These are phyloP conservation scores for Scenedesmus sp. DNA, from an alignment of 163 green algal genomes.

Conservation along the genomic window DNA sequence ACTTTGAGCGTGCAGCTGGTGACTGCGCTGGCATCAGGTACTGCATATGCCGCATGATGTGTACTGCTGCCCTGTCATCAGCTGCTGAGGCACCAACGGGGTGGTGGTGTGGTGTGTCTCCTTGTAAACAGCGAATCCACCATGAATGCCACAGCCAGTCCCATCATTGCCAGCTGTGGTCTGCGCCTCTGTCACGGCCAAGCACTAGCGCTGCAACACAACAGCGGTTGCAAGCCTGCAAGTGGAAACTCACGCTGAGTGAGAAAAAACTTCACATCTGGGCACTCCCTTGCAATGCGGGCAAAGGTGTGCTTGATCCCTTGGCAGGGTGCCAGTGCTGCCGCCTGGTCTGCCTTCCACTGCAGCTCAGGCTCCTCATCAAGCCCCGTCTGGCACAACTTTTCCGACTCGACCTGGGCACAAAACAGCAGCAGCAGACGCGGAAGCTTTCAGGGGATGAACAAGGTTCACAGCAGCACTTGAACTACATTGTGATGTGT, in stretches of 20 bases:
- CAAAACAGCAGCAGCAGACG: constrained; percentile 13
- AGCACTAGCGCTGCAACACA: neutral
- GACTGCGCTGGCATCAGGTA: too few species aligned
- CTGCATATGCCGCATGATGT: too few species aligned
- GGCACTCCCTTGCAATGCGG: constrained; percentile 84
- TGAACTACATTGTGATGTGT: neutral
- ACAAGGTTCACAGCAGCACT: neutral
- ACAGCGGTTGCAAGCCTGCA: neutral
- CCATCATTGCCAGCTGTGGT: neutral
- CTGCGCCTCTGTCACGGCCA: neutral
- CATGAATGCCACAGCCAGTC: neutral
- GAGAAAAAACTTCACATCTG: constrained; percentile 81
- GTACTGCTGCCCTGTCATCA: too few species aligned
- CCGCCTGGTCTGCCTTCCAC: constrained; percentile 78
- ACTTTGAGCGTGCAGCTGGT: too few species aligned
- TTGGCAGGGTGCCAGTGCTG: constrained; percentile 67
- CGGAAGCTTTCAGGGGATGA: neutral
- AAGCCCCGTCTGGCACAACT: constrained; percentile 77
- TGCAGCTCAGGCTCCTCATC: constrained; percentile 82
- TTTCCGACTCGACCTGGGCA: constrained; percentile 59
- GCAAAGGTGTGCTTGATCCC: constrained; percentile 85
- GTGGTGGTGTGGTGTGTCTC: too few species aligned
- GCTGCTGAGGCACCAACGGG: too few species aligned
- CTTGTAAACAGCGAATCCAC: too few species aligned
- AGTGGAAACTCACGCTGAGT: constrained; percentile 65